Conservation (phyloP, 352 stramenopile genomes). For the Phytophthora pini region DNA sequence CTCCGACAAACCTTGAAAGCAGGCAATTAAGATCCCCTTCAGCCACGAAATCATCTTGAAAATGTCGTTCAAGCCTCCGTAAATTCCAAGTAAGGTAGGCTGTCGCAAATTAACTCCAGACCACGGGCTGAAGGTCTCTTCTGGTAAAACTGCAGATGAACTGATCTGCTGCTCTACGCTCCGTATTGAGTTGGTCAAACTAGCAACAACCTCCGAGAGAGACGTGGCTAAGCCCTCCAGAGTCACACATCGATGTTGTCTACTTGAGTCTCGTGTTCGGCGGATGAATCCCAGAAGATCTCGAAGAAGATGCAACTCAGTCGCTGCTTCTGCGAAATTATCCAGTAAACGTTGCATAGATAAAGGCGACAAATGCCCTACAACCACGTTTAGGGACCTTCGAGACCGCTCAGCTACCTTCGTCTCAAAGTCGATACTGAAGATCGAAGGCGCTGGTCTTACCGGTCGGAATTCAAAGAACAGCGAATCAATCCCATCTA, state of each 20-base stretch:
- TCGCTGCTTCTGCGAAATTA: conserved; percentile 39
- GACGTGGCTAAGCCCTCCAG: conserved; percentile 63
- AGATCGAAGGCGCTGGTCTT: conserved; percentile 24
- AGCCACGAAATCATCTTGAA: conserved; percentile 59
- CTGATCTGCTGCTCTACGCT: conserved; percentile 30
- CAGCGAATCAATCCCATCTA: conserved; percentile 56
- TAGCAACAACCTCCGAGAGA: conserved; percentile 38
- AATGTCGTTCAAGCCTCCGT: conserved; percentile 50
- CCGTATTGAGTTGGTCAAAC: conserved; percentile 33
- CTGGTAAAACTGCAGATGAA: neutral
- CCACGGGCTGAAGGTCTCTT: conserved; percentile 29
- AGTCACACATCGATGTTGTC: conserved; percentile 36
- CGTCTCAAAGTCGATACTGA: conserved; percentile 45
- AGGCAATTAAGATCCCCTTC: conserved; percentile 34
- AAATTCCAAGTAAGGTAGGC: conserved; percentile 52
- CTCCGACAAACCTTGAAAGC: conserved; percentile 35
- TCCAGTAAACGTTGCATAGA: conserved; percentile 43
- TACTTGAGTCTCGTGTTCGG: conserved; percentile 11
- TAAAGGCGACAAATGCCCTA: conserved; percentile 61
- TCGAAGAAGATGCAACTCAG: conserved; percentile 62
- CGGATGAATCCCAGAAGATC: conserved; percentile 43
- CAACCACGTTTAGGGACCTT: conserved; percentile 29
- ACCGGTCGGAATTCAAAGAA: conserved; percentile 49
- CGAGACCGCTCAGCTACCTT: conserved; percentile 33
- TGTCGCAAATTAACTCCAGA: conserved; percentile 31